phyloP scores from a whole-genome alignment of 805 yeast genomes.

The Candida rishiriensis region DNA sequence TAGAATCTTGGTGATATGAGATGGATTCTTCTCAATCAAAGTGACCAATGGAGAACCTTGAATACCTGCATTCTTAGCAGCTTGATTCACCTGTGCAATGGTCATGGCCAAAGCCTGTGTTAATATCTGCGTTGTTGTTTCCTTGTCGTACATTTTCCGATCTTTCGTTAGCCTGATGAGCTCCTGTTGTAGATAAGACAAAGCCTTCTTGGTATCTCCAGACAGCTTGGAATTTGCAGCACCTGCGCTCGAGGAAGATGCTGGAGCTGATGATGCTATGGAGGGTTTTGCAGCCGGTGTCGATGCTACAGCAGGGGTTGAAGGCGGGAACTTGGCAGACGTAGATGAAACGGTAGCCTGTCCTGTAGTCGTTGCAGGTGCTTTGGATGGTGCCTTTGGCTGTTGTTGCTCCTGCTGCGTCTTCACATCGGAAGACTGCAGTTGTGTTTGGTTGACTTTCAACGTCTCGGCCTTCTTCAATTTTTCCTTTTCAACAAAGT shows the following conservation, averaged over 20 bases:
- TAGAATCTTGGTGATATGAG: constrained; percentile 70
- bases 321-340: neutral
- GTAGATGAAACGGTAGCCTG: neutral
- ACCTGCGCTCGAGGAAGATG: constrained; percentile 4
- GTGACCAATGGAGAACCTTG: constrained; percentile 75
- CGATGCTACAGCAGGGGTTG: constrained; percentile 15
- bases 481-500: constrained; percentile 75
- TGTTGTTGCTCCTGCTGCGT: constrained; percentile 13
- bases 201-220: constrained; percentile 65
- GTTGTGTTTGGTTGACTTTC: constrained; percentile 42
- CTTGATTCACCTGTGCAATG: constrained; percentile 82
- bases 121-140: constrained; percentile 75
- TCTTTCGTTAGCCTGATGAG: constrained; percentile 75
- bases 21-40: constrained; percentile 75
- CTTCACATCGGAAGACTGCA: constrained; percentile 46
- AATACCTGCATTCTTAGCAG: constrained; percentile 80
- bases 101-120: constrained; percentile 93
- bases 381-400: neutral
- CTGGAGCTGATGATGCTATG: constrained; percentile 9
- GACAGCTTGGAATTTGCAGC: constrained; percentile 34
- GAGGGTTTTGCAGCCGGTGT: constrained; percentile 2
- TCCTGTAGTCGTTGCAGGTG: neutral
- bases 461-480: constrained; percentile 28
- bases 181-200: constrained; percentile 83
- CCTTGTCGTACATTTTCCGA: constrained; percentile 70